Conservation (phyloP, 179 eudicot species). For the Pouteria campechiana region DNA sequence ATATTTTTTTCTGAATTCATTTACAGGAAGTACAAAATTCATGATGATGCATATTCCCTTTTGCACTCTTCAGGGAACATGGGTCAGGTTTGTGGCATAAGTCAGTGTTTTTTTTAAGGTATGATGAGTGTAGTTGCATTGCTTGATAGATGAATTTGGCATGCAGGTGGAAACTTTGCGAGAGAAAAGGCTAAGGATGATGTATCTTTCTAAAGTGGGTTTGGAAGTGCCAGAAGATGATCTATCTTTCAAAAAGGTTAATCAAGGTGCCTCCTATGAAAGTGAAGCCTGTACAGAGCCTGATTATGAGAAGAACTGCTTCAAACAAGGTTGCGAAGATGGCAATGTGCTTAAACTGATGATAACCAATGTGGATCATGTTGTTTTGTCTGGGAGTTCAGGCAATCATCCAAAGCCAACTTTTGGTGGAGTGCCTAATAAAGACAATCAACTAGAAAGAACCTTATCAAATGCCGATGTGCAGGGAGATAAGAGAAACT, state of each 20-base stretch:
- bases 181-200: slow-evolving; percentile 64
- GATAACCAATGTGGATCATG: slow-evolving; percentile 4
- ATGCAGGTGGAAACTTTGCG: slow-evolving; percentile 65
- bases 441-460: slow-evolving; percentile 8
- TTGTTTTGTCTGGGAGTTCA: slow-evolving; percentile 1
- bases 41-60: slow-evolving; percentile 56
- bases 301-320: slow-evolving; percentile 7
- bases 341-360: slow-evolving; percentile 6
- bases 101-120: background rate
- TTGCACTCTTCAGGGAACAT: slow-evolving; percentile 57
- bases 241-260: slow-evolving; percentile 23
- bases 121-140: too few relatives aligned
- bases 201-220: slow-evolving; percentile 64
- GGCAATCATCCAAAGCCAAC: slow-evolving; percentile 15
- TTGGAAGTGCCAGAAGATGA: slow-evolving; percentile 34
- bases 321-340: slow-evolving; percentile 5
- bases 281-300: too few relatives aligned
- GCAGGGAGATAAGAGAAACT: slow-evolving; percentile 10
- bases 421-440: slow-evolving; percentile 8
- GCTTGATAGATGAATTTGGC: background rate
- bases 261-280: slow-evolving; percentile 14
- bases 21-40: slow-evolving; percentile 60
- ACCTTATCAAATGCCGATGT: slow-evolving; percentile 9
- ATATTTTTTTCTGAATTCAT: background rate
- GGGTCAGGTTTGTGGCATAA: slow-evolving; percentile 61